A percentile compares a stretch with the other conserved stretches of the same genome.
Conservation (phyloP, 371 early-diverging fungal genomes). For the Funneliformis caledonium region DNA sequence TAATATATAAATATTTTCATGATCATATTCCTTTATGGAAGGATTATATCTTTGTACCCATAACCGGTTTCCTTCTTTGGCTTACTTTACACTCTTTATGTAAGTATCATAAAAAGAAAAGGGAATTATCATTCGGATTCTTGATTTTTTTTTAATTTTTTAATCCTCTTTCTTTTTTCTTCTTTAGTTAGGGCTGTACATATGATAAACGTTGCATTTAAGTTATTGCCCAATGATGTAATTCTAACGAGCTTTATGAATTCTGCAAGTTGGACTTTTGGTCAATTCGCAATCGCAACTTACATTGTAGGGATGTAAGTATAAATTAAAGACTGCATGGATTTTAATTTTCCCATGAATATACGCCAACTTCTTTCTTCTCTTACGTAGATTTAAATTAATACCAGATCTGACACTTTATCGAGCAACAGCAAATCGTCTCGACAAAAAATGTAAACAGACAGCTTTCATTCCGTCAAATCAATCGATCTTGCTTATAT, state of each 20-base stretch:
- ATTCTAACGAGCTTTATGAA: too few species aligned
- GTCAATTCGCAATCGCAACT: too few species aligned
- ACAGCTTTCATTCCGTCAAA: background rate
- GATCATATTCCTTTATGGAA: background rate
- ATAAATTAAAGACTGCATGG: too few species aligned
- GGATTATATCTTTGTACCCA: background rate
- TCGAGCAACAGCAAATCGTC: background rate
- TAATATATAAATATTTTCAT: background rate
- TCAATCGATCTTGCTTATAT: background rate
- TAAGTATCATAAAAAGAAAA: background rate
- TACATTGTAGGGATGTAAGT: too few species aligned
- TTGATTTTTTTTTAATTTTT: too few species aligned
- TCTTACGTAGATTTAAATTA: background rate
- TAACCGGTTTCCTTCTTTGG: slow-evolving; percentile 3
- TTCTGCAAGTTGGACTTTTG: too few species aligned
- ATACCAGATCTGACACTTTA: background rate
- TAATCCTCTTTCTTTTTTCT: background rate
- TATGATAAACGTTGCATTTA: too few species aligned
- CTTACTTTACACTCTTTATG: background rate
- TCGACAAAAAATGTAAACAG: background rate
- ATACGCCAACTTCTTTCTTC: too few species aligned
- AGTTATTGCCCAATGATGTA: too few species aligned
- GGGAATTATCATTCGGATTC: too few species aligned
- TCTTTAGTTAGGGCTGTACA: too few species aligned
- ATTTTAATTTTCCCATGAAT: too few species aligned